phyloP scores from a whole-genome alignment of 1,284 basidiomycete genomes.

The Cryptococcus deneoformans region DNA sequence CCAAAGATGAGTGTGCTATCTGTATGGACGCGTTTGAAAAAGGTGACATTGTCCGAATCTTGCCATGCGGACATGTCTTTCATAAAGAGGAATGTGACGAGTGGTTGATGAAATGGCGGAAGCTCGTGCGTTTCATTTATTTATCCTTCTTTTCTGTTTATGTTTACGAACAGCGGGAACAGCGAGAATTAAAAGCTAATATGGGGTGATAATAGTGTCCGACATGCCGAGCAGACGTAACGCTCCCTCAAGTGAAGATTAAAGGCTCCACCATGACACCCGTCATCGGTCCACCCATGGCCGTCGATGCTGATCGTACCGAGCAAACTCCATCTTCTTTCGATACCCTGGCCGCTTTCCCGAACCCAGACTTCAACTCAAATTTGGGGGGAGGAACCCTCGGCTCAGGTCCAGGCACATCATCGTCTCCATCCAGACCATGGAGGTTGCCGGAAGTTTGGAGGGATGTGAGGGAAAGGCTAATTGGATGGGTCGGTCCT shows the following conservation, averaged over 20 bases:
- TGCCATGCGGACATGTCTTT: constrained; percentile 82
- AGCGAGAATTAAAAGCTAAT: constrained; percentile 4
- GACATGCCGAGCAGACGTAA: constrained; percentile 83
- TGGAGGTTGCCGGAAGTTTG: too few species aligned
- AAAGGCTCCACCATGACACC: constrained; percentile 28
- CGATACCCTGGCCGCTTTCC: background rate
- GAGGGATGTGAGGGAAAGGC: too few species aligned
- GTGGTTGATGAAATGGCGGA: constrained; percentile 86
- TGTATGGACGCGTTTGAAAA: constrained; percentile 79
- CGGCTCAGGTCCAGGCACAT: too few species aligned
- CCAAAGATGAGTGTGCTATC: constrained; percentile 73
- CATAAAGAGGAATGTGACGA: constrained; percentile 73
- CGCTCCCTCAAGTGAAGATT: constrained; percentile 54
- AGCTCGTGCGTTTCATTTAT: constrained; percentile 61
- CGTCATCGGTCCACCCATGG: background rate
- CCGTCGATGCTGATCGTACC: background rate
- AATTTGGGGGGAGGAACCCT: too few species aligned
- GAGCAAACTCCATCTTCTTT: background rate
- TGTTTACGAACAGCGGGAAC: constrained; percentile 8
- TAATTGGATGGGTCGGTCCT: too few species aligned
- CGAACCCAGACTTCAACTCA: too few species aligned
- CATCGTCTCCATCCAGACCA: too few species aligned
- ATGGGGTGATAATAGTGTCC: constrained; percentile 62
- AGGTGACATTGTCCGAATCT: constrained; percentile 79
- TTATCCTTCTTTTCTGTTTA: background rate